A percentile compares a stretch with the other conserved stretches of the same genome.
Conservation (phyloP, 2,329 filamentous ascomycete species). For the Botrytis sinoallii region DNA sequence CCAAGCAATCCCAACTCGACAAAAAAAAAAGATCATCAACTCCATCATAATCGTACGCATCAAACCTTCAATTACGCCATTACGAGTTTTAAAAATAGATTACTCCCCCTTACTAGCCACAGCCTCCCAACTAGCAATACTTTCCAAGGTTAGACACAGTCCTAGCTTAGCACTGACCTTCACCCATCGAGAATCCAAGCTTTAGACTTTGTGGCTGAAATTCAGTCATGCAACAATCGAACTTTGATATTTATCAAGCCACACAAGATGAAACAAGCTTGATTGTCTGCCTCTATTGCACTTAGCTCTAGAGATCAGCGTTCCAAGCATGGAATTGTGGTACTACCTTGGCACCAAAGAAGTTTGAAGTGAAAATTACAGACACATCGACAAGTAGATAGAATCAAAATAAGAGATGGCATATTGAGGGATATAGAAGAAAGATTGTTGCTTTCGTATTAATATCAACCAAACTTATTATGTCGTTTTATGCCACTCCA, state of each 20-base stretch:
- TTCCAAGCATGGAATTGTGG: not conserved
- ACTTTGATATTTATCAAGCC: not conserved
- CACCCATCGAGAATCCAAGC: not conserved
- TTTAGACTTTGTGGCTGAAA: not conserved
- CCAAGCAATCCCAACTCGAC: not conserved
- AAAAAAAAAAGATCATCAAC: no score
- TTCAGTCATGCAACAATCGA: not conserved
- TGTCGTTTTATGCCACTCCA: no score
- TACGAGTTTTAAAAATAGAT: not conserved
- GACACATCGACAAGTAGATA: not conserved
- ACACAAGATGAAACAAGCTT: not conserved
- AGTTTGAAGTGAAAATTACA: not conserved
- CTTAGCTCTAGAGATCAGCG: not conserved
- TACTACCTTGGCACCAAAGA: not conserved
- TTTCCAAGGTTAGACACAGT: no score
- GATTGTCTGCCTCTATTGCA: not conserved
- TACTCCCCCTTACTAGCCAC: not conserved
- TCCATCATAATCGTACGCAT: not conserved
- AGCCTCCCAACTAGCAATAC: not conserved
- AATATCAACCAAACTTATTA: not conserved
- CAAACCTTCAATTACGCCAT: not conserved
- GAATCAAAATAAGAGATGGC: not conserved
- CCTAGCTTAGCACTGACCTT: not conserved
- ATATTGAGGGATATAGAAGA: not conserved
- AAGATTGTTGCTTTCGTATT: not conserved